phyloP scores from a whole-genome alignment of 441 rosid genomes.

The Adansonia madagascariensis region DNA sequence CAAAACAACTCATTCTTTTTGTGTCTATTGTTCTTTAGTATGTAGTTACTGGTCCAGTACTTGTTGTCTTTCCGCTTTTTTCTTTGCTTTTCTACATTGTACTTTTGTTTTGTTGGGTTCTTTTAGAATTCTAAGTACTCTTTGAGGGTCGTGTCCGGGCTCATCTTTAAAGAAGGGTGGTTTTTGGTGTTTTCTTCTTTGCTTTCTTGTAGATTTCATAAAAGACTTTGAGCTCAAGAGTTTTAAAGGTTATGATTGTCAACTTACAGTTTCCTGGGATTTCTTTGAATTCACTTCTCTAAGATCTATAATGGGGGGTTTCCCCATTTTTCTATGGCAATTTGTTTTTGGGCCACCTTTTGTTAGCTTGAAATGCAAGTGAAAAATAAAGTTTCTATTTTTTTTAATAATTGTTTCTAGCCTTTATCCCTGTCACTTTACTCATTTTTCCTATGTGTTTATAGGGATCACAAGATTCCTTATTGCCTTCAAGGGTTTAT shows the following conservation, averaged over 20 bases:
- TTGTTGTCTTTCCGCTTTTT: not conserved
- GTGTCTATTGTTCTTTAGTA: constrained; percentile 41
- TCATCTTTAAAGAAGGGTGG: constrained; percentile 36
- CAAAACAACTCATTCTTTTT: constrained; percentile 30
- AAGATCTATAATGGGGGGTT: constrained; percentile 64
- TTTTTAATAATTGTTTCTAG: constrained; percentile 33
- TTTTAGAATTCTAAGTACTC: constrained; percentile 33
- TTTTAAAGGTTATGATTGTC: constrained; percentile 38
- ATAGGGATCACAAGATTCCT: constrained; percentile 35
- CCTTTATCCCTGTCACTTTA: constrained; percentile 37
- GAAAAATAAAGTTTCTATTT: constrained; percentile 46
- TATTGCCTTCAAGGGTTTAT: constrained; percentile 35
- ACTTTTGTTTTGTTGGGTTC: constrained; percentile 37
- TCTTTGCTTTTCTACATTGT: constrained; percentile 32
- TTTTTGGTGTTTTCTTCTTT: constrained; percentile 21
- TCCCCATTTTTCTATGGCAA: constrained; percentile 29
- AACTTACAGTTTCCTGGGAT: constrained; percentile 41
- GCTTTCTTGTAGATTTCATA: constrained; percentile 29
- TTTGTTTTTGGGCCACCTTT: constrained; percentile 24
- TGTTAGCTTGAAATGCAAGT: constrained; percentile 68
- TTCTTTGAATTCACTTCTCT: constrained; percentile 48
- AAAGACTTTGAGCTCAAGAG: constrained; percentile 45
- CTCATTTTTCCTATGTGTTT: constrained; percentile 33
- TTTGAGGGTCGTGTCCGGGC: constrained; percentile 33
- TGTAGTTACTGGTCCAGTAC: constrained; percentile 38